Percentiles rank a stretch among this genome's conserved stretches.
Conservation (phyloP, 306 rosid species). For the Cajanus cajan region DNA sequence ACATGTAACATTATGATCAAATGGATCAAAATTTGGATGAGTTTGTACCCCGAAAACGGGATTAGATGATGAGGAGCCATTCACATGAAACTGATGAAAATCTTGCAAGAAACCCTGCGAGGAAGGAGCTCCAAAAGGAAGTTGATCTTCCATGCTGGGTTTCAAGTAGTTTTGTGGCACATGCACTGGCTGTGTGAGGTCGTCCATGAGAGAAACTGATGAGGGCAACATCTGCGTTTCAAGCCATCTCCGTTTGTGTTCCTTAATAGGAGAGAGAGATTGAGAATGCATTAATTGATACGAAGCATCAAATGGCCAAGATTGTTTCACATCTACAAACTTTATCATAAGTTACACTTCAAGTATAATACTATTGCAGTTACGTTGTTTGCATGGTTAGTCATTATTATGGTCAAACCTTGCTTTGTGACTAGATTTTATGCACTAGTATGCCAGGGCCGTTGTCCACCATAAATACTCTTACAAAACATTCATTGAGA, state of each 20-base stretch:
- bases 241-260: conserved; percentile 31
- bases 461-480: background rate
- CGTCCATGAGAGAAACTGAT: conserved; percentile 59
- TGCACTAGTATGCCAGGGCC: background rate
- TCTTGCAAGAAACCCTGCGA: conserved; percentile 67
- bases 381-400: conserved; percentile 27
- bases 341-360: conserved; percentile 29
- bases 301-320: conserved; percentile 47
- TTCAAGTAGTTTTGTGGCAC: conserved; percentile 39
- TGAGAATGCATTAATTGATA: conserved; percentile 38
- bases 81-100: conserved; percentile 44
- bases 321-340: conserved; percentile 32
- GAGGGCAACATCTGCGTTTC: conserved; percentile 36
- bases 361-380: conserved; percentile 34
- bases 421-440: background rate
- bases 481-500: background rate
- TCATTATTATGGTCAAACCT: conserved; percentile 39
- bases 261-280: conserved; percentile 50
- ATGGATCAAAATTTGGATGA: conserved; percentile 40
- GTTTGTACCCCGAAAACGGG: conserved; percentile 43
- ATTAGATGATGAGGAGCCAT: conserved; percentile 57
- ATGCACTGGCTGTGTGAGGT: conserved; percentile 41
- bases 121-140: conserved; percentile 42
- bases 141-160: conserved; percentile 46
- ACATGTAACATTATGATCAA: conserved; percentile 26